Percentiles rank a stretch among this genome's conserved stretches.
Evolutionary conservation across 2,329 filamentous ascomycete species (phyloP).

Genomic region (Colletotrichum sp.): DNA sequence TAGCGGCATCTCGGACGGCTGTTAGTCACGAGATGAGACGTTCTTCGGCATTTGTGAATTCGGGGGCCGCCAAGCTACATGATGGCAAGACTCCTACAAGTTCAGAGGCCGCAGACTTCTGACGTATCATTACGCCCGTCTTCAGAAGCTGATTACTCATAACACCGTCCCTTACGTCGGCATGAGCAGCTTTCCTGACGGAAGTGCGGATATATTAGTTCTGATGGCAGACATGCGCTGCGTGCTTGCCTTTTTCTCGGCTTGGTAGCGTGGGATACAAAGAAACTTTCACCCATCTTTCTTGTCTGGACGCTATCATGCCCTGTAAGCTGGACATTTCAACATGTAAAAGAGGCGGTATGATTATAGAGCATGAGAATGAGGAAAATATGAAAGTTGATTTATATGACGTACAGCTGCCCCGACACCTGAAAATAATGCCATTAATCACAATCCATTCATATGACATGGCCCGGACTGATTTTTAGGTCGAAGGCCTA

Average conservation of each 20-base stretch:
- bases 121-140: not conserved
- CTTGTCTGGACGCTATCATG: not conserved
- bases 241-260: not conserved
- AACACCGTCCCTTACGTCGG: not conserved
- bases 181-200: not conserved
- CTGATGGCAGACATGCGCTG: not conserved
- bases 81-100: not conserved
- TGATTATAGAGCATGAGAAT: not conserved
- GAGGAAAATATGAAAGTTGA: not conserved
- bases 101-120: not conserved
- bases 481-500: not conserved
- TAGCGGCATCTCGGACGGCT: not conserved
- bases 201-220: not conserved
- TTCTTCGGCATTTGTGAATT: not conserved
- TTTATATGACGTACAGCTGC: not conserved
- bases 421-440: not conserved
- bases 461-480: not conserved
- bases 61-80: not conserved
- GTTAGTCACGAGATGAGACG: not conserved
- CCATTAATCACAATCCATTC: not conserved
- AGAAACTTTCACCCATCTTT: not conserved
- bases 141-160: not conserved
- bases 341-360: not conserved
- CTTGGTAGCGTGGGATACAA: not conserved
- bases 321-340: not conserved